phyloP scores from a whole-genome alignment of 2,329 filamentous ascomycete genomes.

The Colletotrichum tanaceti region DNA sequence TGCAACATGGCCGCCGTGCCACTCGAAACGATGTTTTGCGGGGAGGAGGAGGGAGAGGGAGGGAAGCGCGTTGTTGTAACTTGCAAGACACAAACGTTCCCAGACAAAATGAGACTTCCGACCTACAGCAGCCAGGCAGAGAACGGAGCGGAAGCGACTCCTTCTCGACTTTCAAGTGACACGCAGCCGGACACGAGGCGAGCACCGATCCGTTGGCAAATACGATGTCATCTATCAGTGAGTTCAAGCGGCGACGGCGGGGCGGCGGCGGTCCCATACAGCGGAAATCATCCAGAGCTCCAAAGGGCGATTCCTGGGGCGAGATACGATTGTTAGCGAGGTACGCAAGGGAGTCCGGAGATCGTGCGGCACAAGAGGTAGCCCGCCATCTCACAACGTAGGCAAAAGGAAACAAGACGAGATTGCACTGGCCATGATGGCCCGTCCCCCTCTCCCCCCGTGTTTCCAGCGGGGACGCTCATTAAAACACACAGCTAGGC shows the following conservation, averaged over 20 bases:
- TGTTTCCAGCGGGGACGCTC: constrained; percentile 25
- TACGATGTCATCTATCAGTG: constrained; percentile 35
- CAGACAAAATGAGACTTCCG: neutral
- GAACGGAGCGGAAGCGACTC: too few species aligned
- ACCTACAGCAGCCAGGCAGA: neutral
- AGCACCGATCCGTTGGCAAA: constrained; percentile 30
- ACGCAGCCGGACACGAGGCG: neutral
- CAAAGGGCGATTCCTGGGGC: constrained; percentile 20
- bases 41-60: too few species aligned
- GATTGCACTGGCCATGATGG: constrained; percentile 31
- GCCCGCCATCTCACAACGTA: neutral
- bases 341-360: neutral
- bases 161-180: neutral
- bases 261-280: constrained; percentile 23
- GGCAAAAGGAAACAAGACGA: constrained; percentile 7
- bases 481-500: constrained; percentile 38
- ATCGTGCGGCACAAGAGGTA: too few species aligned
- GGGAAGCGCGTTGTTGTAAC: neutral
- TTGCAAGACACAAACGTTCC: constrained; percentile 2
- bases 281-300: constrained; percentile 34
- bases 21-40: neutral
- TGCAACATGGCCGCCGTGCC: neutral
- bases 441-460: constrained; percentile 18
- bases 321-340: neutral
- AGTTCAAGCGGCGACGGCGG: constrained; percentile 34